Percentiles rank a stretch among this genome's conserved stretches.
These are phyloP conservation scores for Amauroascus niger DNA, from an alignment of 2,329 filamentous ascomycete species.

Conservation along the genomic window DNA sequence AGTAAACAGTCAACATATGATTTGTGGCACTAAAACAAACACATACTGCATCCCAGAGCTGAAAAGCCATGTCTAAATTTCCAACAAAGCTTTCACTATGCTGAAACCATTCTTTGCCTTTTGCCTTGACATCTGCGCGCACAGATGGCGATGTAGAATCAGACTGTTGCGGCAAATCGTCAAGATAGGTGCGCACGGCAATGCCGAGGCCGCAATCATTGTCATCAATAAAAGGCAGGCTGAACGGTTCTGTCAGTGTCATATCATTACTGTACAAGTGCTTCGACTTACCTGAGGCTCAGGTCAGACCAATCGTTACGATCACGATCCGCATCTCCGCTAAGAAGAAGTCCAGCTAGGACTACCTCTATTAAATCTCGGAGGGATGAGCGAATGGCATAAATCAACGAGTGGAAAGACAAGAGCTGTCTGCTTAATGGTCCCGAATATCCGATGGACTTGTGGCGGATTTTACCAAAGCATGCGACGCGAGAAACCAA, in stretches of 20 bases:
- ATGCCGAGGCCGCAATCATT: conserved; percentile 41
- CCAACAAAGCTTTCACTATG: conserved; percentile 49
- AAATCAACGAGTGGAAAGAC: conserved; percentile 73
- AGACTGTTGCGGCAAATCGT: conserved; percentile 46
- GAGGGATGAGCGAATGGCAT: conserved; percentile 65
- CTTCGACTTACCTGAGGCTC: conserved; percentile 49
- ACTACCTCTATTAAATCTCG: conserved; percentile 79
- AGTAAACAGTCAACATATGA: conserved; percentile 14
- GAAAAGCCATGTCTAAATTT: conserved; percentile 52
- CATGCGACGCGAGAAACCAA: conserved; percentile 81
- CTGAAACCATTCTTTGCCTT: conserved; percentile 52
- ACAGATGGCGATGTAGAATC: conserved; percentile 45
- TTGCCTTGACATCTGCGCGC: conserved; percentile 43
- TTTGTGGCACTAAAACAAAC: neutral
- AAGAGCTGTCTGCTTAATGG: conserved; percentile 84
- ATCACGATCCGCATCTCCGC: conserved; percentile 65
- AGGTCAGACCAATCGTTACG: conserved; percentile 59
- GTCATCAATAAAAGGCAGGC: conserved; percentile 38
- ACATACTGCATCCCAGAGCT: conserved; percentile 56
- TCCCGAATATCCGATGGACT: conserved; percentile 82
- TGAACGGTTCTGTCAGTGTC: conserved; percentile 13
- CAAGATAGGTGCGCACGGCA: conserved; percentile 41
- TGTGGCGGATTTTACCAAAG: conserved; percentile 70
- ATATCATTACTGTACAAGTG: neutral
- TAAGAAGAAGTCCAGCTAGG: conserved; percentile 68